Evolutionary conservation across 2,329 filamentous ascomycete genomes (phyloP), one percentile per base, ranked within the genome.

Genomic region (Chrysoporthe cubensis): DNA sequence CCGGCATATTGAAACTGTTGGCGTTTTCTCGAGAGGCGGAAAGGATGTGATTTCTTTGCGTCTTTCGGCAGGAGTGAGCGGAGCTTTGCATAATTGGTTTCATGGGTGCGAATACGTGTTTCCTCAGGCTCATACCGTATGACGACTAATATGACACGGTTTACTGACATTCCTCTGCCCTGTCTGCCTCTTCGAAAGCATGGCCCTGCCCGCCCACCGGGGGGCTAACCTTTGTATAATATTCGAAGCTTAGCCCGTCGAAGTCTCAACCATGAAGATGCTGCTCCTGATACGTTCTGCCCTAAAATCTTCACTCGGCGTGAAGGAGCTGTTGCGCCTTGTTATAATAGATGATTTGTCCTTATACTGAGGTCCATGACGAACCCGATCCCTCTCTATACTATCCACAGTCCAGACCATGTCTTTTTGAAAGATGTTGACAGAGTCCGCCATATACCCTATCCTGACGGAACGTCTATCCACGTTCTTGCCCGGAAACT

Each of bases 11-110:
- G 48, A 62, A 37, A 56, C 16, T 57, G 14, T n/a, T 34, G 61
- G 48, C 48, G 44, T 52, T 62, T 54, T 40, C 34, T 46, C 18
- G 59, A 62, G 44, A 21, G 34, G 60, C 60, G 2, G 60, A 21
- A 52, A 54, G 9, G 46, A 42, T 40, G 60, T 14, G 16, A 26
- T 62, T 50, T 62, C 46, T 37, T 62, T 61, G 54, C 60, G 61
- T 66, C 34, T 62, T 54, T 48, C 42, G 7, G 13, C 34, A 43
- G 42, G 37, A 48, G 54, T 43, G 54, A 44, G 42, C 56, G 62
- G 40, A 37, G 34, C 54, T 58, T 69, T 60, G 61, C 65, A 67
- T 61, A 54, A 32, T 32, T 44, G 42, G 65, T 57, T 21, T 56
- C 43, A 46, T 34, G 59, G 21, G 26, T 61, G 48, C 48, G 46